Evolutionary conservation across 768 basidiomycete species (phyloP).

Genomic region (Rhodotorula toruloides): DNA sequence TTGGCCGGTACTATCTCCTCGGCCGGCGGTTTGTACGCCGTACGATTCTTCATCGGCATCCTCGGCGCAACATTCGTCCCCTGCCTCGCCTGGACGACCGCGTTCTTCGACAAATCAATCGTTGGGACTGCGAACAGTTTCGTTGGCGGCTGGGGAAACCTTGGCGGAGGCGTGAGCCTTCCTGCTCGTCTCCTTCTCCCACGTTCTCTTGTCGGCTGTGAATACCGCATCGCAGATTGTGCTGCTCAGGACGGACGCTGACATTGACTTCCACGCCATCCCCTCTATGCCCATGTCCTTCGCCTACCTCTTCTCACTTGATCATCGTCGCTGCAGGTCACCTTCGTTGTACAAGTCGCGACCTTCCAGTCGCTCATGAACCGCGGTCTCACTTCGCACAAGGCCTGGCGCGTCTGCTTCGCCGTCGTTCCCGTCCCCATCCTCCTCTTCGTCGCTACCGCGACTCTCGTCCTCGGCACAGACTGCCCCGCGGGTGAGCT

Average conservation of each 20-base stretch:
- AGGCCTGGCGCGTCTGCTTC: slow-evolving; percentile 58
- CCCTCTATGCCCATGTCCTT: neutral
- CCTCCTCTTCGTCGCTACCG: slow-evolving; percentile 51
- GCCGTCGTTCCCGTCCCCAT: slow-evolving; percentile 58
- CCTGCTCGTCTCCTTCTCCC: neutral
- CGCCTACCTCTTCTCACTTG: no score
- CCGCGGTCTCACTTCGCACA: slow-evolving; percentile 42
- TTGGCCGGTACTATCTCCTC: slow-evolving; percentile 55
- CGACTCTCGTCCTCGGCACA: slow-evolving; percentile 52
- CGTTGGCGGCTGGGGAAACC: slow-evolving; percentile 57
- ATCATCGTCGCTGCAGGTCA: slow-evolving; percentile 44
- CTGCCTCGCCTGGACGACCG: slow-evolving; percentile 50
- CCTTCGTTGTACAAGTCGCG: slow-evolving; percentile 54
- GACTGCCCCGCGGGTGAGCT: slow-evolving; percentile 56
- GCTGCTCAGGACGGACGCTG: no score
- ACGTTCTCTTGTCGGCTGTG: neutral
- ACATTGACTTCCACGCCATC: neutral
- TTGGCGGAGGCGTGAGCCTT: no score
- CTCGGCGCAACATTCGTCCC: slow-evolving; percentile 61
- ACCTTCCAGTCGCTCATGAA: slow-evolving; percentile 51
- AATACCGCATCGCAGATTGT: no score
- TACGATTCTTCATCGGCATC: slow-evolving; percentile 56
- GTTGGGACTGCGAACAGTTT: slow-evolving; percentile 48
- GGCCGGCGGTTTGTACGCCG: slow-evolving; percentile 49
- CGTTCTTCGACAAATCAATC: slow-evolving; percentile 56